A percentile compares a stretch with the other conserved stretches of the same genome.
phyloP scores from a whole-genome alignment of 805 yeast species.

The Torulaspora gathmanii region DNA sequence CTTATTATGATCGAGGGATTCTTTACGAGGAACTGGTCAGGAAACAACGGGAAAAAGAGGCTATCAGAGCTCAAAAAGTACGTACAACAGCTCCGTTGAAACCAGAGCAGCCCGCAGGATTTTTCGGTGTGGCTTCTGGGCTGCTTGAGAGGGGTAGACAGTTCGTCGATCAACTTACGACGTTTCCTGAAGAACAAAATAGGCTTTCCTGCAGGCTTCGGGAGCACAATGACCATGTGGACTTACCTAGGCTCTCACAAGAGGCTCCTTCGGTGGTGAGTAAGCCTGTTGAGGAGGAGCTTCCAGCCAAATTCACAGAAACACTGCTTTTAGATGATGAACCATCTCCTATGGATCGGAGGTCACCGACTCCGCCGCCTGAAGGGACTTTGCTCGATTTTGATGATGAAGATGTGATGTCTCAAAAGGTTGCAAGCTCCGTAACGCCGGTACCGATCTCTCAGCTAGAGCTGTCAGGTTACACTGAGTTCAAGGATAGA shows the following conservation, averaged over 20 bases:
- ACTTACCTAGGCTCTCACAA: background rate
- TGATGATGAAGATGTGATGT: conserved; percentile 7
- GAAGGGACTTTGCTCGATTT: conserved; percentile 19
- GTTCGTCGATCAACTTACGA: conserved; percentile 26
- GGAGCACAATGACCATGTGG: background rate
- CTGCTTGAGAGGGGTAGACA: conserved; percentile 34
- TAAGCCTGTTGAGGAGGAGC: conserved; percentile 7
- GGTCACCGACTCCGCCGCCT: conserved; percentile 4
- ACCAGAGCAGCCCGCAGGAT: background rate
- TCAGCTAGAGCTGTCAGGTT: conserved; percentile 35
- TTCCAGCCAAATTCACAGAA: conserved; percentile 13
- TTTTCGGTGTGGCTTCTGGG: conserved; percentile 28
- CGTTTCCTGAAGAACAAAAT: conserved; percentile 24
- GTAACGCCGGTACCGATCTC: conserved; percentile 22
- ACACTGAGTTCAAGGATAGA: conserved; percentile 44
- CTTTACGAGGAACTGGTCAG: conserved; percentile 23
- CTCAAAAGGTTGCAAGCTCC: background rate
- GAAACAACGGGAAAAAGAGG: conserved; percentile 2
- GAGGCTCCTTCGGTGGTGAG: background rate
- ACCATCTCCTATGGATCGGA: background rate
- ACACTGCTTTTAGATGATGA: background rate
- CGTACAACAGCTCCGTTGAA: background rate
- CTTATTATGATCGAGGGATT: conserved; percentile 24
- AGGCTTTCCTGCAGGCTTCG: conserved; percentile 5
- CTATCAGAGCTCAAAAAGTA: background rate